Evolutionary conservation across 805 yeast species (phyloP), one percentile per base, ranked within the genome.

Genomic region (Phaffomyces antillensis): DNA sequence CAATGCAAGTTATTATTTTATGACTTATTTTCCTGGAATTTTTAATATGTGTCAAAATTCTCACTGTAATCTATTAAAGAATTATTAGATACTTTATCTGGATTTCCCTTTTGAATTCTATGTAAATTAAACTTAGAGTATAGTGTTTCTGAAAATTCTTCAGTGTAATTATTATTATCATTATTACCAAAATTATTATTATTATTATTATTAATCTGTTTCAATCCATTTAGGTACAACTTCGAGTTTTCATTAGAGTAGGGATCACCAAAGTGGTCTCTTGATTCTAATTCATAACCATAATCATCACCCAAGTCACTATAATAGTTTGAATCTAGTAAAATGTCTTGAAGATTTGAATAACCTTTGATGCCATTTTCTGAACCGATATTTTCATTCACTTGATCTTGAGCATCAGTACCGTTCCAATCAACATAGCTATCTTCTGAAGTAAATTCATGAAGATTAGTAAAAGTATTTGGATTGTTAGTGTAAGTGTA

Each of bases 51-150:
- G 4, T 42, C 51, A 31, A 45, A 48, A 9, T 48, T 42, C 10
- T 48, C 45, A 24, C 18, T 39, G 37, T 32, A 41, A 36, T 43
- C 45, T 16, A 43, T 39, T 25, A 46, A 26, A 26, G 30, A 28
- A 5, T 28, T 28, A 28, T 31, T 37, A 2, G 41, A 30, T 7
- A 13, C 5, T n/a, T 31, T 36, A n/a, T 39, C 37, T 5, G 40
- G 25, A 7, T 42, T 28, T 28, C 11, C 36, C 3, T 42, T 37
- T n/a, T 37, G 15, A 7, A 46, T 31, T 13, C 45, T 44, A 11
- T 47, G 45, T 23, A 50, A 31, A 37, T 48, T 50, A 38, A 33
- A 50, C 18, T 46, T 50, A 31, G 53, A 50, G 17, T 48, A 50
- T 11, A 50, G 35, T 9, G 40, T 45, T 3, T 28, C 35, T 11